A percentile compares a stretch with the other conserved stretches of the same genome.
These are phyloP conservation scores for Lophiotrema nucula DNA, from an alignment of 495 filamentous ascomycete genomes.

Conservation along the genomic window DNA sequence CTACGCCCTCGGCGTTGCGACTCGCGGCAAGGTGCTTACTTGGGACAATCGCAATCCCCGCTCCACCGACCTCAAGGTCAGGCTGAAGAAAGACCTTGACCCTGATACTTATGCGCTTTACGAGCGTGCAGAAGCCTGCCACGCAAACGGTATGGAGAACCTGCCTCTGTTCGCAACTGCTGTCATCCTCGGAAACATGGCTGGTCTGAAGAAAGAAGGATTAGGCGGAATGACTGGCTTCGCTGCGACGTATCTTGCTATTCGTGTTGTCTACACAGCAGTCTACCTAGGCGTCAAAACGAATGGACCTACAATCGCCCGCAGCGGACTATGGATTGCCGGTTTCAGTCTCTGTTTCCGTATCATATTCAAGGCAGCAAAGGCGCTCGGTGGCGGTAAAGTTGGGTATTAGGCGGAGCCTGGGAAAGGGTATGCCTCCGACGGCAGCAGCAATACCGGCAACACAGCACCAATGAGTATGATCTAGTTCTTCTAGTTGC, in stretches of 20 bases:
- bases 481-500: too few species aligned
- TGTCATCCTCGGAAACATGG: conserved; percentile 45
- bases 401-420: too few species aligned
- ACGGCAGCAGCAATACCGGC: too few species aligned
- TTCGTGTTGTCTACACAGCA: conserved; percentile 37
- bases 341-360: conserved; percentile 13
- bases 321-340: conserved; percentile 18
- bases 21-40: conserved; percentile 28
- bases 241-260: conserved; percentile 32
- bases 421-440: too few species aligned
- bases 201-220: conserved; percentile 32
- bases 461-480: too few species aligned
- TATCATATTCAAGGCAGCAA: conserved; percentile 24
- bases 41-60: conserved; percentile 45
- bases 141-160: conserved; percentile 48
- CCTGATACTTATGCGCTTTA: conserved; percentile 35
- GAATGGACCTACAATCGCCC: conserved; percentile 17
- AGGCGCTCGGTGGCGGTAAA: conserved; percentile 16
- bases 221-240: conserved; percentile 22
- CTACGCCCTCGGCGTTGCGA: conserved; percentile 37
- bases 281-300: conserved; percentile 35
- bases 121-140: conserved; percentile 46
- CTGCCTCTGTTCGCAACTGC: conserved; percentile 44
- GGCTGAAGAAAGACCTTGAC: conserved; percentile 34
- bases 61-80: conserved; percentile 26